phyloP scores from a whole-genome alignment of 345 rosid species.

The Arabis alpina region DNA sequence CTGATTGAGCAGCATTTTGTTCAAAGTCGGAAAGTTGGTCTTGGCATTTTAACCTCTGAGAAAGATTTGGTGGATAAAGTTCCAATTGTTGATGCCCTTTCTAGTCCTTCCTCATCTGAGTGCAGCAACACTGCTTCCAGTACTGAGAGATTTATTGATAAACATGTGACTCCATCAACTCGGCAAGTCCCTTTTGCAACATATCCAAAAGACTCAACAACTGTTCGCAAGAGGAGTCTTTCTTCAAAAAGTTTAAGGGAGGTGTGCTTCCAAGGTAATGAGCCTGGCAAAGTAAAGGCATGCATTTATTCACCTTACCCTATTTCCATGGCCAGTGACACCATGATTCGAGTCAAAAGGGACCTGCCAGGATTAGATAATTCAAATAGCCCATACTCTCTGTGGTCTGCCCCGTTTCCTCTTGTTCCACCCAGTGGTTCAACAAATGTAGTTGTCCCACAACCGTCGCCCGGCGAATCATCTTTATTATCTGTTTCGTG shows the following conservation, averaged over 20 bases:
- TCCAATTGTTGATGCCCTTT: slow-evolving; percentile 41
- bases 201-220: slow-evolving; percentile 43
- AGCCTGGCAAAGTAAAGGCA: slow-evolving; percentile 61
- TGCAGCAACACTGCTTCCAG: slow-evolving; percentile 42
- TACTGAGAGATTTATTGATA: slow-evolving; percentile 41
- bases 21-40: slow-evolving; percentile 63
- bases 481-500: slow-evolving; percentile 76
- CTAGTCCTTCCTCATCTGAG: slow-evolving; percentile 49
- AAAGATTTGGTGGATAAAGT: slow-evolving; percentile 44
- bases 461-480: slow-evolving; percentile 64
- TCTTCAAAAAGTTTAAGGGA: slow-evolving; percentile 51
- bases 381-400: slow-evolving; percentile 46
- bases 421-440: slow-evolving; percentile 88
- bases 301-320: slow-evolving; percentile 73
- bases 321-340: slow-evolving; percentile 55
- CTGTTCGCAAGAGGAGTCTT: slow-evolving; percentile 37
- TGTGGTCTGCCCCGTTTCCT: slow-evolving; percentile 82
- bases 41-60: slow-evolving; percentile 62
- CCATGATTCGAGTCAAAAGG: slow-evolving; percentile 61
- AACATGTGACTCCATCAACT: slow-evolving; percentile 48
- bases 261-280: slow-evolving; percentile 48
- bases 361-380: slow-evolving; percentile 49
- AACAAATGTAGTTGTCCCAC: slow-evolving; percentile 73
- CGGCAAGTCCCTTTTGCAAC: slow-evolving; percentile 45
- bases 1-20: slow-evolving; percentile 55